Evolutionary conservation across 306 rosid genomes (phyloP).

Genomic region (Gastrolobium bilobum): DNA sequence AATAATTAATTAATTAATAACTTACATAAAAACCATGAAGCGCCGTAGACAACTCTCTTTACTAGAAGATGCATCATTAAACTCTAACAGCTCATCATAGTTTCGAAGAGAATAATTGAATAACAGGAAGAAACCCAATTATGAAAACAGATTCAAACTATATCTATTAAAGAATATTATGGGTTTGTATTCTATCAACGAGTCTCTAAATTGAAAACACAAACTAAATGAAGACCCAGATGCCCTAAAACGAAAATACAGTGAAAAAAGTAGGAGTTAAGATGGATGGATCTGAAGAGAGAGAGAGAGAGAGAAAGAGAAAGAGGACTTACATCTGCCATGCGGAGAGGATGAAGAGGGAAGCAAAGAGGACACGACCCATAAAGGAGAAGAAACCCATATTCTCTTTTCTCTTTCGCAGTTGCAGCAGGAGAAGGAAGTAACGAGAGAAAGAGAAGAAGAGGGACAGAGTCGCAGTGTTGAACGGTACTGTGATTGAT

Average conservation of each 20-base stretch:
- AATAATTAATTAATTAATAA: neutral
- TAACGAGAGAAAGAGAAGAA: slow-evolving; percentile 11
- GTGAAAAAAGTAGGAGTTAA: neutral
- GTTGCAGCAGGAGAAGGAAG: neutral
- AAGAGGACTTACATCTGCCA: slow-evolving; percentile 73
- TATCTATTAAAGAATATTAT: neutral
- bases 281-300: slow-evolving; percentile 46
- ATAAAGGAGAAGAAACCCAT: slow-evolving; percentile 89
- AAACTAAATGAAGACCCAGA: slow-evolving; percentile 37
- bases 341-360: slow-evolving; percentile 93
- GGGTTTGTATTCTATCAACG: neutral
- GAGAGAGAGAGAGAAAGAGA: slow-evolving; percentile 48
- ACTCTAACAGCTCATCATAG: slow-evolving; percentile 3
- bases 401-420: neutral
- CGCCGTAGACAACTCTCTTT: neutral
- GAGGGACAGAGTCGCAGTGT: neutral
- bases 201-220: neutral
- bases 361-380: slow-evolving; percentile 92
- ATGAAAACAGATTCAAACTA: neutral
- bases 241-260: slow-evolving; percentile 16
- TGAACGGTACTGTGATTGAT: neutral
- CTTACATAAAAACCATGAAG: neutral
- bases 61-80: neutral
- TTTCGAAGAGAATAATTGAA: neutral
- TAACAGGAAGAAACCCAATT: neutral